Evolutionary conservation across 2,329 filamentous ascomycete species (phyloP), one percentile per base, ranked within the genome.

Genomic region (Alternaria postmessia): DNA sequence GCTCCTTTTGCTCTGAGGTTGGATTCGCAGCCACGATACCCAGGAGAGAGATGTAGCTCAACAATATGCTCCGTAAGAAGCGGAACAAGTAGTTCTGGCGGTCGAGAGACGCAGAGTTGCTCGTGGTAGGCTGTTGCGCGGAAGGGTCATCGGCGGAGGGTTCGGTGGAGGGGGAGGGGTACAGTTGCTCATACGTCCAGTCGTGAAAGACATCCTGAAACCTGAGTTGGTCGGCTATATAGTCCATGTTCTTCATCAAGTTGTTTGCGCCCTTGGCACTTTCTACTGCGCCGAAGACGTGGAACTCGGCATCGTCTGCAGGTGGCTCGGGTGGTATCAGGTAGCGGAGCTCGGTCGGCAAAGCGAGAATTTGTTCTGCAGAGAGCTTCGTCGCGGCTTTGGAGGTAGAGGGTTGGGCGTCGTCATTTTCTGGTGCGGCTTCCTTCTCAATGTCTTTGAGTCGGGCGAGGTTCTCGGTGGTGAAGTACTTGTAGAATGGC

Each of bases 401-500:
- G 2, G 52, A 20, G n/a, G 20, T 36, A 5, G 43, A 41, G 6
- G 75, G 20, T 20, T 20, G 20, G 20, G 20, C 20, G 14, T 51
- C 47, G 14, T 75, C 56, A 12, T 59, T 57, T 48, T 61, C 62
- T 8, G 51, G 46, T 11, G 51, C 56, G 32, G 57, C 63, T 18
- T 80, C 75, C 24, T 78, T 78, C 66, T 84, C 84, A 54, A 85
- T 74, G 39, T 84, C 73, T 57, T 84, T 79, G 24, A 91, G 79
- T 48, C 87, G 87, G 14, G 86, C 80, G 53, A 92, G 72, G 73
- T 94, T 96, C 28, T 90, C 87, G 3, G 88, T 78, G 0, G 92
- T 97, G 80, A 98, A 98, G 76, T 91, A 86, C 68, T 90, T 89
- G 89, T 92, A 98, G 81, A 97, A 96, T 1, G 90, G 89, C 26